A percentile compares a stretch with the other conserved stretches of the same genome.
Conservation (phyloP, 1,284 basidiomycete genomes). For the Cryptococcus floricola region DNA sequence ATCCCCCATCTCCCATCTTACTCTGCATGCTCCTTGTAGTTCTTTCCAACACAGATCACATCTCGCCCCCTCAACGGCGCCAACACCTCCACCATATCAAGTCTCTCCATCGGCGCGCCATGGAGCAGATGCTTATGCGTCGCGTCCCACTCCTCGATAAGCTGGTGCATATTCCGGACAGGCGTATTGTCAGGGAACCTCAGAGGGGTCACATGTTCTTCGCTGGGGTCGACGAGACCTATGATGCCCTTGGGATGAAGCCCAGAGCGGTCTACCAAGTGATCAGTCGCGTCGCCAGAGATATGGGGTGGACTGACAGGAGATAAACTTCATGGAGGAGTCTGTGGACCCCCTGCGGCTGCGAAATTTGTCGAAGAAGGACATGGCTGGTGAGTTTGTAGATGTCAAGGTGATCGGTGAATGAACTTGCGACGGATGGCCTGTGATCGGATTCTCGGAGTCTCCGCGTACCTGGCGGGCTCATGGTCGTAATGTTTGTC, state of each 20-base stretch:
- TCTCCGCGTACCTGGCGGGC: no score
- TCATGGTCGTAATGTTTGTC: no score
- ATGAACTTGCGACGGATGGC: neutral
- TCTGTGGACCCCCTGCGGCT: constrained; percentile 1
- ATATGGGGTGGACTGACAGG: constrained; percentile 3
- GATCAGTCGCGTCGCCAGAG: neutral
- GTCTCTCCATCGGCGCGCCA: constrained; percentile 14
- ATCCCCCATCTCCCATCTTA: constrained; percentile 7
- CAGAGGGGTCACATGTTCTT: constrained; percentile 16
- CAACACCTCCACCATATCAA: constrained; percentile 25
- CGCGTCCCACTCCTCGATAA: constrained; percentile 30
- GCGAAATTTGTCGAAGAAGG: neutral
- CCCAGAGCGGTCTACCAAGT: constrained; percentile 13
- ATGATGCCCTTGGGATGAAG: constrained; percentile 12
- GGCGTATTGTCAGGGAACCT: constrained; percentile 20
- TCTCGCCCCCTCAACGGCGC: constrained; percentile 34
- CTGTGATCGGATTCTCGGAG: no score
- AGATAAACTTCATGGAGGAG: constrained; percentile 9
- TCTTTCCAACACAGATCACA: constrained; percentile 36
- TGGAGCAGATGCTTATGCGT: constrained; percentile 10
- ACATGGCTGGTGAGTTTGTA: neutral
- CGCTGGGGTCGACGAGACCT: constrained; percentile 17
- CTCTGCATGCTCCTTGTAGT: constrained; percentile 34
- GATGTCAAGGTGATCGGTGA: neutral
- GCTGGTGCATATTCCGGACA: constrained; percentile 17